These are phyloP conservation scores for Neurospora cerealis DNA, from an alignment of 495 filamentous ascomycete species.

Conservation along the genomic window DNA sequence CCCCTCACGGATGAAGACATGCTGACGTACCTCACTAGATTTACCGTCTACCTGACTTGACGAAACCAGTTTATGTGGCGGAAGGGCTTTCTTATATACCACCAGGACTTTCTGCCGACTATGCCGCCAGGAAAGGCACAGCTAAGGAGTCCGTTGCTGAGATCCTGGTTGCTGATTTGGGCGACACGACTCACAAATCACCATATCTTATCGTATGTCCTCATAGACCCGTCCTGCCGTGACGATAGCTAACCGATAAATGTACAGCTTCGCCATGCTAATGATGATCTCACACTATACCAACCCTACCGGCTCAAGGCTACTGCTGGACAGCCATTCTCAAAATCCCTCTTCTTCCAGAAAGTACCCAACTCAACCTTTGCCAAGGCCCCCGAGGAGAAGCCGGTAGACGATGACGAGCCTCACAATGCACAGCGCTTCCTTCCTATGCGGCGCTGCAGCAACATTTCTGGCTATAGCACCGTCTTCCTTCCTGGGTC, in stretches of 20 bases:
- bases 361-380: slow-evolving; percentile 59
- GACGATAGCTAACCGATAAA: not conserved
- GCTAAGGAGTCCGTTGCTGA: slow-evolving; percentile 64
- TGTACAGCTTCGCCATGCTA: slow-evolving; percentile 58
- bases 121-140: slow-evolving; percentile 53
- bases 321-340: slow-evolving; percentile 20
- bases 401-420: slow-evolving; percentile 26
- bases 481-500: slow-evolving; percentile 71
- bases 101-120: slow-evolving; percentile 62
- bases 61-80: slow-evolving; percentile 49
- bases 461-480: slow-evolving; percentile 63
- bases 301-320: slow-evolving; percentile 53
- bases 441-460: slow-evolving; percentile 49
- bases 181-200: slow-evolving; percentile 54
- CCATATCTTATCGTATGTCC: slow-evolving; percentile 68
- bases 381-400: slow-evolving; percentile 39
- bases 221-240: not conserved
- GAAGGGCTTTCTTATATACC: slow-evolving; percentile 71
- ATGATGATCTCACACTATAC: slow-evolving; percentile 81
- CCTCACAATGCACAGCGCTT: slow-evolving; percentile 18
- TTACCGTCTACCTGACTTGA: slow-evolving; percentile 52
- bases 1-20: not conserved
- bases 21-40: slow-evolving; percentile 32
- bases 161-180: slow-evolving; percentile 72
- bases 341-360: slow-evolving; percentile 54